Conservation (phyloP, 2,329 filamentous ascomycete genomes). For the Cladosporium cucumerinum region DNA sequence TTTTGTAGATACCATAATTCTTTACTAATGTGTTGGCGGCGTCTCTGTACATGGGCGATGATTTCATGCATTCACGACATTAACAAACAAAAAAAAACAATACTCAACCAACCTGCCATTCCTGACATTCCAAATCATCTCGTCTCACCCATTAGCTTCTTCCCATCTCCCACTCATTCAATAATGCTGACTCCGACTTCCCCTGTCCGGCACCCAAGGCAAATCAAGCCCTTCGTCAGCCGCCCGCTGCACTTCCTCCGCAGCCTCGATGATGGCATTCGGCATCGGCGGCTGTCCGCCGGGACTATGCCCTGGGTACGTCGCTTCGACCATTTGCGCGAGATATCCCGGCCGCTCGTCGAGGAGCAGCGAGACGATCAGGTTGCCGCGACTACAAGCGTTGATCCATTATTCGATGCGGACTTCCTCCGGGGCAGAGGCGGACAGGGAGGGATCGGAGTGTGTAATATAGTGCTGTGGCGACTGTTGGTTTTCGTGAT, state of each 20-base stretch:
- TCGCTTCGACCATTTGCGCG: background rate
- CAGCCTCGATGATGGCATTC: background rate
- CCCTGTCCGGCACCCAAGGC: background rate
- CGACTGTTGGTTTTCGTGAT: no score
- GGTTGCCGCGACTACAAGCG: background rate
- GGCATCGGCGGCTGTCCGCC: background rate
- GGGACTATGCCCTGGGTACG: background rate
- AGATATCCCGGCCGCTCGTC: background rate
- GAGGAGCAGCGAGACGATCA: background rate
- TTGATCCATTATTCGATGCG: background rate
- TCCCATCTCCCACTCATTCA: background rate
- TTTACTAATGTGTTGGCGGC: background rate
- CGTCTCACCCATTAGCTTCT: background rate
- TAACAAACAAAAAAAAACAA: background rate
- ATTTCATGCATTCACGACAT: background rate
- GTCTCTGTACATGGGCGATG: background rate
- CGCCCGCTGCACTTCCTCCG: background rate
- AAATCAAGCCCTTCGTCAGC: background rate
- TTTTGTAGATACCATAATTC: conserved; percentile 4
- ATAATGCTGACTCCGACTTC: background rate
- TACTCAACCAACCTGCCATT: background rate
- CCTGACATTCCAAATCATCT: background rate
- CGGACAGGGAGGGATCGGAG: background rate
- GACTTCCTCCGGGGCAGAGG: background rate
- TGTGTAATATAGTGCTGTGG: background rate